Percentiles rank a stretch among this genome's conserved stretches.
These are phyloP conservation scores for Lipomyces yamadae DNA, from an alignment of 805 yeast species.

Conservation along the genomic window DNA sequence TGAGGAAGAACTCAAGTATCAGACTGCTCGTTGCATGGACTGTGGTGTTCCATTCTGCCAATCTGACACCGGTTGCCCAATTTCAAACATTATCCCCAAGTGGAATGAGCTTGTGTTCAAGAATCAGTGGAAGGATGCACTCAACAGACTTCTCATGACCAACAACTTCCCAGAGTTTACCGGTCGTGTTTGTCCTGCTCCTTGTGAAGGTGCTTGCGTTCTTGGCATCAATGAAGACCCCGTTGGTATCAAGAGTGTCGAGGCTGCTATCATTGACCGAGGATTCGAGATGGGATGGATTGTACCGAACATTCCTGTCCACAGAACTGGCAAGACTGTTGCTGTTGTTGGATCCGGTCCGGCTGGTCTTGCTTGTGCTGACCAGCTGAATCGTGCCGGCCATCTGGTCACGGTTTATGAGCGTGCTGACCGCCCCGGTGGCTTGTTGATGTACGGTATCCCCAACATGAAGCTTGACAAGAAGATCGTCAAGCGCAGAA, in stretches of 20 bases:
- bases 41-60: constrained; percentile 99
- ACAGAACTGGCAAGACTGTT: constrained; percentile 81
- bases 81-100: constrained; percentile 94
- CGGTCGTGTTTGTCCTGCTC: constrained; percentile 98
- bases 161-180: constrained; percentile 99
- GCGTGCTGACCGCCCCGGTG: constrained; percentile 95
- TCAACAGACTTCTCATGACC: constrained; percentile 89
- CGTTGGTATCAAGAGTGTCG: constrained; percentile 94
- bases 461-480: constrained; percentile 99
- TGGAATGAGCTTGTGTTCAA: constrained; percentile 96
- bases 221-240: constrained; percentile 93
- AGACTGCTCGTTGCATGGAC: constrained; percentile 98
- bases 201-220: constrained; percentile 97
- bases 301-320: constrained; percentile 74
- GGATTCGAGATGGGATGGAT: constrained; percentile 98
- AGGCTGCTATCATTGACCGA: constrained; percentile 93
- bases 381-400: constrained; percentile 95
- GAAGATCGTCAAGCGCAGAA: constrained; percentile 87
- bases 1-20: constrained; percentile 83
- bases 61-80: constrained; percentile 97
- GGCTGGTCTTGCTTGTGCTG: constrained; percentile 95
- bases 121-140: constrained; percentile 92
- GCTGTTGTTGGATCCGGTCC: constrained; percentile 97
- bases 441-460: constrained; percentile 97
- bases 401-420: constrained; percentile 90